Evolutionary conservation across 352 stramenopile genomes (phyloP).

Genomic region (Phytophthora podocarpi): DNA sequence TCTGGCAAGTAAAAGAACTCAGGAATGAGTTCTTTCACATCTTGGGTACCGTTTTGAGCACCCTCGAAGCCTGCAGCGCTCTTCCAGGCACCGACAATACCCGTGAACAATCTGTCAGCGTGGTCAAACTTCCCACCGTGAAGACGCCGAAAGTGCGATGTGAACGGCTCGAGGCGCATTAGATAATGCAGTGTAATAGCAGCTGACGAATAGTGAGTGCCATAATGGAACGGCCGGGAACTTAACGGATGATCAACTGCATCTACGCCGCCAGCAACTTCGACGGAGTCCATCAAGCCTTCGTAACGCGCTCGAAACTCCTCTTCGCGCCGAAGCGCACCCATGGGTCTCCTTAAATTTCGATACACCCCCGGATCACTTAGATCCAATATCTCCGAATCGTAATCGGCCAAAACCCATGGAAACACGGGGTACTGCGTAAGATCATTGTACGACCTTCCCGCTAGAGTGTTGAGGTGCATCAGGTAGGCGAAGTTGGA

Average conservation of each 20-base stretch:
- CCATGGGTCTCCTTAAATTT: slow-evolving; percentile 97
- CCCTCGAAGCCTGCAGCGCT: slow-evolving; percentile 65
- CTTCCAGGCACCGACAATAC: slow-evolving; percentile 93
- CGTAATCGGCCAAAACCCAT: slow-evolving; percentile 98
- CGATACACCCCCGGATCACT: slow-evolving; percentile 92
- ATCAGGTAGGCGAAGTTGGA: slow-evolving; percentile 97
- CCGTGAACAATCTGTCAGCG: slow-evolving; percentile 97
- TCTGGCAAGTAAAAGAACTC: slow-evolving; percentile 97
- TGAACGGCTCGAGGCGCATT: slow-evolving; percentile 97
- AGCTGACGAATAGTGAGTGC: slow-evolving; percentile 91
- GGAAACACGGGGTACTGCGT: slow-evolving; percentile 99
- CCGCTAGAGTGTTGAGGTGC: slow-evolving; percentile 95
- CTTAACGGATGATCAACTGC: slow-evolving; percentile 44
- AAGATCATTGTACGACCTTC: slow-evolving; percentile 97
- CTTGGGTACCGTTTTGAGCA: slow-evolving; percentile 85
- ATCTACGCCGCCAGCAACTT: slow-evolving; percentile 4
- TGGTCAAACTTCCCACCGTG: slow-evolving; percentile 98
- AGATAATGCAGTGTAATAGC: slow-evolving; percentile 98
- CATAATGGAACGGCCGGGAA: slow-evolving; percentile 93
- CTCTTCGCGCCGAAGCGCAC: slow-evolving; percentile 93
- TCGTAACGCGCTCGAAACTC: slow-evolving; percentile 78
- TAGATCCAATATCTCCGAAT: slow-evolving; percentile 92
- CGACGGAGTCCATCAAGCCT: slow-evolving; percentile 49
- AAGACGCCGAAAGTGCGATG: slow-evolving; percentile 91
- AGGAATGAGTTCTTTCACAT: slow-evolving; percentile 99